Conservation (phyloP, 1,284 basidiomycete species). For the Pyrrhoderma noxium region DNA sequence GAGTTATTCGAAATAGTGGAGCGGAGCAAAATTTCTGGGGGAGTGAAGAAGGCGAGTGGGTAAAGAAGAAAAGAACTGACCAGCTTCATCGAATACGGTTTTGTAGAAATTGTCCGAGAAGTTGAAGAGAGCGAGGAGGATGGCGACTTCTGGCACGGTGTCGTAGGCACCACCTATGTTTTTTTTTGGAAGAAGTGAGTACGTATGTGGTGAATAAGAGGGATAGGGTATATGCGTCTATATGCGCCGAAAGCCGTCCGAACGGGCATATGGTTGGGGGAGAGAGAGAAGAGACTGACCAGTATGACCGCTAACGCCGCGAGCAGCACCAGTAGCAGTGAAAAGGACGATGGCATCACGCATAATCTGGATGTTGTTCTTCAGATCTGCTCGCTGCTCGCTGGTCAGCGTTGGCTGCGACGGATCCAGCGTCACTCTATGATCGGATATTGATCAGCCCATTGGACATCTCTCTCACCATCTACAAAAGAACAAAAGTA, state of each 20-base stretch:
- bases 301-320: constrained; percentile 80
- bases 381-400: constrained; percentile 52
- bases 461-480: neutral
- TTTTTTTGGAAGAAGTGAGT: neutral
- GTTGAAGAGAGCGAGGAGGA: constrained; percentile 66
- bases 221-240: constrained; percentile 15
- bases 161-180: constrained; percentile 70
- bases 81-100: constrained; percentile 71
- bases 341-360: constrained; percentile 80
- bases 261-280: neutral
- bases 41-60: too few species aligned
- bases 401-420: constrained; percentile 50
- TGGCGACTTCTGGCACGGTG: constrained; percentile 75
- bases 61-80: constrained; percentile 31
- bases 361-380: constrained; percentile 67
- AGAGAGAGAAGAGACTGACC: constrained; percentile 32
- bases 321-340: constrained; percentile 72
- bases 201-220: neutral
- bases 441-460: constrained; percentile 13
- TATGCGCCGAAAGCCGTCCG: constrained; percentile 11
- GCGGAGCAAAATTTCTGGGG: neutral
- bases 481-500: neutral
- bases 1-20: neutral
- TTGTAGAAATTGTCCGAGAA: constrained; percentile 55
- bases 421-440: constrained; percentile 64